Base-by-base conservation (phyloP, 306 rosid species). In the Arachis hypogaea region DNA sequence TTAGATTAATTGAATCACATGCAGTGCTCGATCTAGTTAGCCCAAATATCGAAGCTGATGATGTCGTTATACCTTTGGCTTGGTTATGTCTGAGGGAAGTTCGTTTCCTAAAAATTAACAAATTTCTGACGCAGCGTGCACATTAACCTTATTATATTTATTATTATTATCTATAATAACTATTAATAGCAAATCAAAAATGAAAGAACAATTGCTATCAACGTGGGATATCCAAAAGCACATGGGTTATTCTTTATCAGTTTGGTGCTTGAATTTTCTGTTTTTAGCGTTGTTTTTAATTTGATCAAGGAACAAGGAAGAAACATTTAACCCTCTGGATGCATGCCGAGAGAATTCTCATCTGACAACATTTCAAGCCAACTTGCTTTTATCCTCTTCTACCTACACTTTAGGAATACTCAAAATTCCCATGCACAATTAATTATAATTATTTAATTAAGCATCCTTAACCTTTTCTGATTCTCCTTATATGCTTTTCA, bases 381-480 rank as follows among this genome's bases (percentile, higher is more conserved):
- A 28, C 64, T 79, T 83, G 74, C 84, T 81, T 81, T 68, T 73
- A 72, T 82, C 81, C 75, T 5, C 42, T 65, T 80, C 82, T 77
- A 74, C 78, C 82, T 80, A 50, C 75, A 64, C 77, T 54, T 71
- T 68, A 59, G 84, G 91, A 84, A 46, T 33, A 33, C 88, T 82
- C 60, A 77, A 84, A 84, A 77, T 76, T 80, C 85, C 64, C 76
- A 61, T 46, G 18, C 71, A 44, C 38, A 63, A 43, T 14, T 64
- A 77, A 71, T 33, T 33, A 33, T 33, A 33, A 2, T 2, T 33
- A 33, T 71, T 63, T 68, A 84, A 63, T 33, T 33, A 18, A 69
- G 0, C 16, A 7, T 14, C 61, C 62, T 80, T 84, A 76, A 84
- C 86, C 82, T 80, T 77, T 75, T 77, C 36, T 74, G 82, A 28